Evolutionary conservation across 352 stramenopile genomes (phyloP).

Genomic region (Phytophthora sansomeana): DNA sequence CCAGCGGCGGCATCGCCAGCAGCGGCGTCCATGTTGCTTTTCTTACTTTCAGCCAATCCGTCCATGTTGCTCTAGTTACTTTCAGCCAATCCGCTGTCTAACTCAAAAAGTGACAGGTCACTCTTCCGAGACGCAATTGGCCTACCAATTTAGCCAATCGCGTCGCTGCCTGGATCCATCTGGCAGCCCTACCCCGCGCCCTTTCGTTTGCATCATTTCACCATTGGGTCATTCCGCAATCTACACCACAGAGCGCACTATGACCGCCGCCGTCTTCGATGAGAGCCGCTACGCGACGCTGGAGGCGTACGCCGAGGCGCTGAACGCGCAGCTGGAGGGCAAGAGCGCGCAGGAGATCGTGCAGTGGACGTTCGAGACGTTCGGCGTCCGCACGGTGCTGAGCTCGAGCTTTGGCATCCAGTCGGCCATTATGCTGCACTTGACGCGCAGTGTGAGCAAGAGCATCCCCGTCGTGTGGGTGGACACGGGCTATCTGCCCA

Average conservation of each 20-base stretch:
- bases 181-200: background rate
- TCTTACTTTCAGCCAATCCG: constrained; percentile 10
- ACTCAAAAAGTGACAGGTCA: background rate
- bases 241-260: constrained; percentile 18
- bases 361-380: constrained; percentile 75
- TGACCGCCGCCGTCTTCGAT: constrained; percentile 49
- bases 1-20: background rate
- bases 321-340: constrained; percentile 63
- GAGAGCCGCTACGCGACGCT: constrained; percentile 59
- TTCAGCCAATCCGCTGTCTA: constrained; percentile 5
- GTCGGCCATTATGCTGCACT: constrained; percentile 85
- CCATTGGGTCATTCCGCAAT: constrained; percentile 25
- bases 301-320: constrained; percentile 66
- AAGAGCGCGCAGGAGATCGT: constrained; percentile 75
- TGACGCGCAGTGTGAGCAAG: constrained; percentile 57
- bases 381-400: constrained; percentile 68
- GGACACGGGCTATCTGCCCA: constrained; percentile 86
- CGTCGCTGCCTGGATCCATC: background rate
- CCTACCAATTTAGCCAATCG: constrained; percentile 13
- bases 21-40: background rate
- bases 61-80: background rate
- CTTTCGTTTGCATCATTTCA: constrained; percentile 25
- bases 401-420: constrained; percentile 91
- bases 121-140: constrained; percentile 19
- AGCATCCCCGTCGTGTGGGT: constrained; percentile 82